Percentiles rank a stretch among this genome's conserved stretches.
phyloP scores from a whole-genome alignment of 78 protist genomes.

The Salpingoeca rosetta region DNA sequence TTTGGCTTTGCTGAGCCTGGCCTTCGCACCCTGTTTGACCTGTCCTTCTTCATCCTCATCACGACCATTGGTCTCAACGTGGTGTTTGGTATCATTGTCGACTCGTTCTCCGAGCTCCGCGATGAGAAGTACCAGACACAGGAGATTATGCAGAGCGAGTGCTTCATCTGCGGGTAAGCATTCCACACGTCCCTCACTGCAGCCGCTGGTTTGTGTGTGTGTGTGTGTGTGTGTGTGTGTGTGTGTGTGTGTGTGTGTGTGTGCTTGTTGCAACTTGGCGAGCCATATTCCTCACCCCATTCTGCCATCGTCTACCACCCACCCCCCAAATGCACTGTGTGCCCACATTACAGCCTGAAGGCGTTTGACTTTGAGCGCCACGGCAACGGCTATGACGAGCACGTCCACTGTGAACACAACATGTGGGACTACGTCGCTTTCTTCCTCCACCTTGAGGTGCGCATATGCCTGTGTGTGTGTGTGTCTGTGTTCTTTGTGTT shows the following conservation, averaged over 20 bases:
- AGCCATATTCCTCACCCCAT: neutral
- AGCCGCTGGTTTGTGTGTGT: too few species aligned
- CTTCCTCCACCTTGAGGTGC: constrained; percentile 6
- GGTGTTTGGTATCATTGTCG: constrained; percentile 44
- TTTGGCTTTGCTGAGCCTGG: neutral
- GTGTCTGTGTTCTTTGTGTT: neutral
- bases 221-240: too few species aligned
- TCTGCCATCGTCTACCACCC: neutral
- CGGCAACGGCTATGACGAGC: constrained; percentile 25
- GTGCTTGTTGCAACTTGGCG: too few species aligned
- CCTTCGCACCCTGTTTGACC: neutral
- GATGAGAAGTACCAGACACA: constrained; percentile 17
- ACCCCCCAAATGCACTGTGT: neutral
- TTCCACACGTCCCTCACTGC: too few species aligned
- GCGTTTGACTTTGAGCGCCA: constrained; percentile 4
- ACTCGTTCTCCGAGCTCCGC: constrained; percentile 39
- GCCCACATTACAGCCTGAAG: neutral
- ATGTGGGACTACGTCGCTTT: constrained; percentile 48
- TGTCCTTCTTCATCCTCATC: constrained; percentile 22
- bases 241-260: too few species aligned
- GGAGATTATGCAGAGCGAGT: constrained; percentile 8
- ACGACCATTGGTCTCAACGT: constrained; percentile 31
- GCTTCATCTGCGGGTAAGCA: constrained; percentile 40
- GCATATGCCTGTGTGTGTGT: neutral
- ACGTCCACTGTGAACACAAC: constrained; percentile 41